These are phyloP conservation scores for Thielaviopsis euricoi DNA, from an alignment of 2,329 filamentous ascomycete species.

Conservation along the genomic window DNA sequence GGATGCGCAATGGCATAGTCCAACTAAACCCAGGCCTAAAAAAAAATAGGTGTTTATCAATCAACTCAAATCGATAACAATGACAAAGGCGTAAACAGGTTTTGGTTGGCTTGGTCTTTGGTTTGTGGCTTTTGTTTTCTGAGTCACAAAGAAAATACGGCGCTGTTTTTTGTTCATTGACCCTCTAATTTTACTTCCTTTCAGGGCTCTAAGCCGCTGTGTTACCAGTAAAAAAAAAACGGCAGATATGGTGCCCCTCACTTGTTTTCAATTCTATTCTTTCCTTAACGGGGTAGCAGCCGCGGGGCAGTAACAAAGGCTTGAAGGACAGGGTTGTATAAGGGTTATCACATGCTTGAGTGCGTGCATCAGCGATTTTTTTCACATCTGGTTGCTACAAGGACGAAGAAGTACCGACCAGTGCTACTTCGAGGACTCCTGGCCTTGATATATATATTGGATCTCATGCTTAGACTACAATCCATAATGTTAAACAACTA, in stretches of 20 bases:
- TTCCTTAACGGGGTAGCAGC: background rate
- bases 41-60: background rate
- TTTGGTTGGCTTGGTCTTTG: background rate
- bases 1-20: background rate
- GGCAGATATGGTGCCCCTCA: background rate
- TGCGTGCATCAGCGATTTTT: too few species aligned
- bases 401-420: too few species aligned
- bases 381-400: too few species aligned
- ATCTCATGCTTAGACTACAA: too few species aligned
- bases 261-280: background rate
- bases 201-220: background rate
- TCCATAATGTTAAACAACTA: too few species aligned
- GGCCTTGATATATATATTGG: too few species aligned
- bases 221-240: background rate
- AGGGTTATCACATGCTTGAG: background rate
- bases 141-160: background rate
- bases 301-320: background rate
- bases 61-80: background rate
- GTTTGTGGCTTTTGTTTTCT: background rate
- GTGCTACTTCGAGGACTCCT: too few species aligned
- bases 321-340: background rate
- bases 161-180: too few species aligned
- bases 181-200: background rate
- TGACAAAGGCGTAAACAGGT: background rate
- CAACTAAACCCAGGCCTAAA: background rate